Evolutionary conservation across 1,284 basidiomycete species (phyloP).

Genomic region (Naganishia sp.): DNA sequence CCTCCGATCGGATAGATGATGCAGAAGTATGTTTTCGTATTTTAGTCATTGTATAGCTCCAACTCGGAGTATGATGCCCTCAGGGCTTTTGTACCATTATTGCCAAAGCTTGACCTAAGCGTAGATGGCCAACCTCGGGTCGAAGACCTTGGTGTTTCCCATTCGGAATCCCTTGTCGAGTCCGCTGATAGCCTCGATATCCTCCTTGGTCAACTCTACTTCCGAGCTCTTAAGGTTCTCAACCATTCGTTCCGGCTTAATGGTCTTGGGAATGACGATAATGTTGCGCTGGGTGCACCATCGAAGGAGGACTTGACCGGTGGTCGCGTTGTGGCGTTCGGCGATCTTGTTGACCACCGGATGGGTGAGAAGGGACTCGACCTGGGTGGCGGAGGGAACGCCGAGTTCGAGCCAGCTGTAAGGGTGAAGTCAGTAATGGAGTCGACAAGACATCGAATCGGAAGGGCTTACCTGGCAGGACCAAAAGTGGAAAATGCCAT

Average conservation of each 20-base stretch:
- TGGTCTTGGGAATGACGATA: slow-evolving; percentile 66
- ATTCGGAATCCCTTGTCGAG: slow-evolving; percentile 69
- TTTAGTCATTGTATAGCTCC: not conserved
- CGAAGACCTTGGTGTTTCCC: slow-evolving; percentile 69
- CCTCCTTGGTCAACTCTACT: slow-evolving; percentile 64
- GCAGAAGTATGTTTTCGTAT: not conserved
- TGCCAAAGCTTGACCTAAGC: slow-evolving; percentile 52
- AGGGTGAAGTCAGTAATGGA: slow-evolving; percentile 46
- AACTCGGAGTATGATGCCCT: not conserved
- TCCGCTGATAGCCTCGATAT: slow-evolving; percentile 63
- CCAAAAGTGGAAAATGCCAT: slow-evolving; percentile 81
- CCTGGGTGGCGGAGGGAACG: slow-evolving; percentile 41
- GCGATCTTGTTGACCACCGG: slow-evolving; percentile 59
- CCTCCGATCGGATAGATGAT: not conserved
- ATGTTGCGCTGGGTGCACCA: slow-evolving; percentile 76
- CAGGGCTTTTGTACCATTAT: not conserved
- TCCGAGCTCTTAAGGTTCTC: slow-evolving; percentile 64
- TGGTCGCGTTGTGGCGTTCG: slow-evolving; percentile 59
- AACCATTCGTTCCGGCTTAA: slow-evolving; percentile 57
- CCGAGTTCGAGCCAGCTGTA: slow-evolving; percentile 58
- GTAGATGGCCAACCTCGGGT: slow-evolving; percentile 66
- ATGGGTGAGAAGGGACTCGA: slow-evolving; percentile 59
- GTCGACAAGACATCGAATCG: not conserved
- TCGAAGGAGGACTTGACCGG: slow-evolving; percentile 68
- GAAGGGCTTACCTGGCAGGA: slow-evolving; percentile 53